Conservation (phyloP, 129 eudicot species). For the Tagetes patula region DNA sequence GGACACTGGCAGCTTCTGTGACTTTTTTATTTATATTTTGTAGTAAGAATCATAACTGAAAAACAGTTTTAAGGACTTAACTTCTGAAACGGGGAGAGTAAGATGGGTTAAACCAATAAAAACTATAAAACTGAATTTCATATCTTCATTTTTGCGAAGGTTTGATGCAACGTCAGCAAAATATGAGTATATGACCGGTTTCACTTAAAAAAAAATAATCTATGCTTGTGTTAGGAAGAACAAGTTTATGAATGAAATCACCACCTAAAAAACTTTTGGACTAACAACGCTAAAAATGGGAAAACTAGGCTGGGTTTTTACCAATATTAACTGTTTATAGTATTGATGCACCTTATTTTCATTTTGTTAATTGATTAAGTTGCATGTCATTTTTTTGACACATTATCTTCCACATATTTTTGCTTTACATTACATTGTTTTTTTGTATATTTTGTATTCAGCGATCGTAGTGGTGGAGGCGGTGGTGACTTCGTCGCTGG, state of each 20-base stretch:
- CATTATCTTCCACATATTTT: not conserved
- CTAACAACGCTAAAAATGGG: not conserved
- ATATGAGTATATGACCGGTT: not conserved
- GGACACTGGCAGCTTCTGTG: not conserved
- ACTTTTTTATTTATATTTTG: not conserved
- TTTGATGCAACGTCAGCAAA: too few species aligned
- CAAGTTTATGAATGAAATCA: not conserved
- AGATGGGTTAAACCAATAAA: too few species aligned
- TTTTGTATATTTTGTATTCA: constrained; percentile 25
- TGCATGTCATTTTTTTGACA: not conserved
- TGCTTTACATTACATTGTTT: not conserved
- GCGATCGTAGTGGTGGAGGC: constrained; percentile 61
- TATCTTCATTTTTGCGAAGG: too few species aligned
- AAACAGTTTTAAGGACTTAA: too few species aligned
- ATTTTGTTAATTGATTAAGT: not conserved
- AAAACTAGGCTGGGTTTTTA: not conserved
- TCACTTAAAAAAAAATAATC: not conserved
- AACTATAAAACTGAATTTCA: too few species aligned
- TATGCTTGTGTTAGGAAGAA: not conserved
- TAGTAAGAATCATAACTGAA: not conserved
- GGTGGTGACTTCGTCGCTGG: constrained; percentile 77
- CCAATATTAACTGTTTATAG: not conserved
- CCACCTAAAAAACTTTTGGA: not conserved
- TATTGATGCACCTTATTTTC: constrained; percentile 1
- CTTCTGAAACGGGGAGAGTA: too few species aligned